A percentile compares a stretch with the other conserved stretches of the same genome.
Evolutionary conservation across 768 basidiomycete genomes (phyloP).

Genomic region (Thelephora aurantiotincta): DNA sequence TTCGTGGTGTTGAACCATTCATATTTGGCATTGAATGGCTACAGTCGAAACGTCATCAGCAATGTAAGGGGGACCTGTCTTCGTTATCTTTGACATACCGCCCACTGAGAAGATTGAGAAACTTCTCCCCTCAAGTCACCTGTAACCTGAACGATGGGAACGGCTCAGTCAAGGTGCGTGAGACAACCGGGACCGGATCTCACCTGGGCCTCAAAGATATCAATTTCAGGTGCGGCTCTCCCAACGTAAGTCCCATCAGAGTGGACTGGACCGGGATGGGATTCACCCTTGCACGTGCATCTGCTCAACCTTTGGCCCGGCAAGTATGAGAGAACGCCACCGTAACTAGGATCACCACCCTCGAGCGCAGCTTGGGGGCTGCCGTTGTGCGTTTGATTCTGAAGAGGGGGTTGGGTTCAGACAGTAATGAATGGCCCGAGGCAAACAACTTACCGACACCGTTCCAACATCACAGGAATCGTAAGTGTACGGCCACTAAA

Average conservation of each 20-base stretch:
- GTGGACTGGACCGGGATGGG: conserved; percentile 72
- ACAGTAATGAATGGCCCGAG: background rate
- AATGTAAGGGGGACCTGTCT: background rate
- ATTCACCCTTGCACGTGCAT: conserved; percentile 74
- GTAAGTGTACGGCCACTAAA: conserved; percentile 55
- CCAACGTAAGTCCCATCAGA: conserved; percentile 67
- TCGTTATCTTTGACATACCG: conserved; percentile 26
- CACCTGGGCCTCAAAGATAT: conserved; percentile 78
- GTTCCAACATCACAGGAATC: conserved; percentile 78
- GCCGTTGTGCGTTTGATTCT: conserved; percentile 64
- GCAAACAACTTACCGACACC: conserved; percentile 19
- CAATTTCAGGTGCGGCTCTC: conserved; percentile 79
- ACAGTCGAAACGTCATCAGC: background rate
- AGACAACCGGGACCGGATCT: conserved; percentile 7
- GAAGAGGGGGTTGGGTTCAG: background rate
- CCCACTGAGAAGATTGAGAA: conserved; percentile 79
- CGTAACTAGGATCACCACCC: conserved; percentile 34
- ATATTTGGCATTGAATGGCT: conserved; percentile 73
- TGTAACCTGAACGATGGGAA: conserved; percentile 10
- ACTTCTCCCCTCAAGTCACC: conserved; percentile 34
- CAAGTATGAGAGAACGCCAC: conserved; percentile 52
- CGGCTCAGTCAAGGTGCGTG: background rate
- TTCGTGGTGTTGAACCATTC: conserved; percentile 49
- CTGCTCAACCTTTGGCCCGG: conserved; percentile 73
- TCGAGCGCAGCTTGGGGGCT: conserved; percentile 43